phyloP scores from a whole-genome alignment of 768 basidiomycete genomes.

The Boletus vinaceobasis region DNA sequence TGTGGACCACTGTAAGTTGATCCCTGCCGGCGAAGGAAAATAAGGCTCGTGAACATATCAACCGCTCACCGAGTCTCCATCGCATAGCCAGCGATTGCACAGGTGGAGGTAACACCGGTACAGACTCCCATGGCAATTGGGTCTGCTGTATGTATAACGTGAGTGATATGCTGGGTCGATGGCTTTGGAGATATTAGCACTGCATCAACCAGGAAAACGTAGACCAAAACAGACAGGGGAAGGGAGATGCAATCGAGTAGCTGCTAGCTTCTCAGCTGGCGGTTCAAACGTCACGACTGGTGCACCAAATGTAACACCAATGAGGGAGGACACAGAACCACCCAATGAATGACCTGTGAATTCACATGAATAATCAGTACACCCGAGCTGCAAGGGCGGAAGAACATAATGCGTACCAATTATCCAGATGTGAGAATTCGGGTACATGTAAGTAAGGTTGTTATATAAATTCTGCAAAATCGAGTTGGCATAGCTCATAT shows the following conservation, averaged over 20 bases:
- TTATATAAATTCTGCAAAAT: conserved; percentile 78
- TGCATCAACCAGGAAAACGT: neutral
- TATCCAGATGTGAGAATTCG: conserved; percentile 85
- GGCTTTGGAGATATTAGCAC: conserved; percentile 41
- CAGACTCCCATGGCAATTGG: conserved; percentile 87
- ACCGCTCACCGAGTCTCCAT: conserved; percentile 59
- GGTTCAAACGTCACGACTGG: conserved; percentile 91
- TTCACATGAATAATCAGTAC: neutral
- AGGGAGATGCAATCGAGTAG: conserved; percentile 81
- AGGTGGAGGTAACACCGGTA: conserved; percentile 71
- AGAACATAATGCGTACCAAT: conserved; percentile 44
- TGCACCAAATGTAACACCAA: conserved; percentile 88
- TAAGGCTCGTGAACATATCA: neutral
- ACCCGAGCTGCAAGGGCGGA: neutral
- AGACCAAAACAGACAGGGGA: conserved; percentile 56
- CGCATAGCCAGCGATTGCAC: conserved; percentile 83
- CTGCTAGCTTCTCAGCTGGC: conserved; percentile 68
- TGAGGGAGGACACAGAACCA: conserved; percentile 77
- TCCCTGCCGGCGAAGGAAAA: neutral
- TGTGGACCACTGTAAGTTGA: conserved; percentile 9
- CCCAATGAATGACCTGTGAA: conserved; percentile 71
- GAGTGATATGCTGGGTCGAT: conserved; percentile 71
- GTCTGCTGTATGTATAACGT: conserved; percentile 92
- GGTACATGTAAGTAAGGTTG: conserved; percentile 89
- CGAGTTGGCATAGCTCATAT: neutral